Evolutionary conservation across 345 rosid genomes (phyloP).

Genomic region (Zanthoxylum bungeanum): DNA sequence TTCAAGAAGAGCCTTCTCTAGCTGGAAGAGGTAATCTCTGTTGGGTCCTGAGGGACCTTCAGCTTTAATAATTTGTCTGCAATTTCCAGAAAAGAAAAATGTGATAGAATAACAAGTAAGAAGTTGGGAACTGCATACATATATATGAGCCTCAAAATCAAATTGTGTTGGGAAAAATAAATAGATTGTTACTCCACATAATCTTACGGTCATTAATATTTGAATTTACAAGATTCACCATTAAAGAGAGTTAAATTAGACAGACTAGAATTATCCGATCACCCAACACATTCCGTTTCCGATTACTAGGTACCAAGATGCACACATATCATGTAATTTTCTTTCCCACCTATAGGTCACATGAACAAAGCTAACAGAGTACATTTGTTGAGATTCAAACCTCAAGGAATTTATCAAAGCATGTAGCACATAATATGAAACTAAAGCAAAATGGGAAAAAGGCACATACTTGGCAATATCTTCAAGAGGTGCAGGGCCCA

Average conservation of each 20-base stretch:
- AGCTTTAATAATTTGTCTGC: constrained; percentile 69
- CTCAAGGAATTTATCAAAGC: background rate
- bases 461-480: constrained; percentile 69
- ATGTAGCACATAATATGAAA: background rate
- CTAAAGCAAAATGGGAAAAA: constrained; percentile 4
- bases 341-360: background rate
- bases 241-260: background rate
- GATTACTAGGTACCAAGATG: background rate
- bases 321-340: background rate
- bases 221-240: background rate
- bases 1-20: constrained; percentile 64
- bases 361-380: background rate
- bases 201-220: background rate
- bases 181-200: background rate
- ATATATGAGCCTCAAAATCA: background rate
- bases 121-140: background rate
- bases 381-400: background rate
- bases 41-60: constrained; percentile 96
- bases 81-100: background rate
- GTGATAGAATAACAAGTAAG: background rate
- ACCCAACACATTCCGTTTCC: background rate
- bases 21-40: constrained; percentile 80
- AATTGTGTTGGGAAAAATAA: background rate
- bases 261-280: background rate
- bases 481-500: constrained; percentile 79